Evolutionary conservation across 2,329 filamentous ascomycete genomes (phyloP), one percentile per base, ranked within the genome.

Genomic region (Scedosporium minutisporum): DNA sequence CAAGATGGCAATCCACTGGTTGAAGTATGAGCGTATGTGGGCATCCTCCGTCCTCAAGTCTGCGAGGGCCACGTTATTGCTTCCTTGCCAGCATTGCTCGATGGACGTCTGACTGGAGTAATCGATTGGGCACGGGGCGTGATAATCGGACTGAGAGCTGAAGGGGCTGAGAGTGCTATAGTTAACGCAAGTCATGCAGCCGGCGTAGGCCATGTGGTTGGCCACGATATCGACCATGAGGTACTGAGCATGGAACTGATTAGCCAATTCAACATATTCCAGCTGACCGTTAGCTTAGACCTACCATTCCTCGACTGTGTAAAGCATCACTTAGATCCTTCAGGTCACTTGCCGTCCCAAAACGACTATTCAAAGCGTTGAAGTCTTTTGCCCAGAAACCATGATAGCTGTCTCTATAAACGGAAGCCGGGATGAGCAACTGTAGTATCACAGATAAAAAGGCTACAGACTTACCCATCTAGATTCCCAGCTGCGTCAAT

Each of bases 21-120:
- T 78, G 70, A 90, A 87, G 6, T 90, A 84, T 0, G 87, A 88
- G 5, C 88, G 80, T 0, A 87, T 82, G 1, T 82, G 83, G 0
- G 79, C 77, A 64, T 87, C 87, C 67, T 91, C 87, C 87, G 89
- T 93, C 73, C 93, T 92, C 12, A 93, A 78, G 67, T 93, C 90
- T 0, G 89, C 89, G 69, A 66, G 60, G 12, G 65, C 61, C 6
- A 81, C 76, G 2, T 69, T 74, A 27, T 72, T 68, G 66, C 81
- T 77, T 10, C 81, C 82, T 25, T 81, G 72, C 80, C 81, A 83
- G 70, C 82, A 82, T 60, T 71, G 63, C 63, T 73, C 73, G 10
- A 73, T 63, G 1, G 71, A 75, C 1, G 68, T 75, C 61, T 79
- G 74, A 66, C 82, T 73, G 60, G 69, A 68, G 70, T 83, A 85